Percentiles rank a stretch among this genome's conserved stretches.
Conservation (phyloP, 306 rosid species). For the Alnus glutinosa region DNA sequence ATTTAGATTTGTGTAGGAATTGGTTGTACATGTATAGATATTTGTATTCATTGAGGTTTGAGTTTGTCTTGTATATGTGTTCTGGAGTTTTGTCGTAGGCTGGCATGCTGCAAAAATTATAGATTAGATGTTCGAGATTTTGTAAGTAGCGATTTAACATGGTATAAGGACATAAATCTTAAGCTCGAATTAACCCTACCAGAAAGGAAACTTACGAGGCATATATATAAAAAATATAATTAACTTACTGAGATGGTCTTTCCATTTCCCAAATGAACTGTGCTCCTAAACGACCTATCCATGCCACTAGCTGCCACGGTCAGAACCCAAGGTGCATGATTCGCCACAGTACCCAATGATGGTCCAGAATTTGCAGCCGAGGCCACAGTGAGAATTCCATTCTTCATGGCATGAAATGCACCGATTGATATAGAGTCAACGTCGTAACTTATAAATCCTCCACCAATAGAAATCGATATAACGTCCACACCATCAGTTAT, state of each 20-base stretch:
- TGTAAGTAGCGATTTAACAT: too few relatives aligned
- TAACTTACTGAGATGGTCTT: slow-evolving; percentile 51
- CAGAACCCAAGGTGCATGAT: slow-evolving; percentile 83
- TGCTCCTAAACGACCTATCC: slow-evolving; percentile 67
- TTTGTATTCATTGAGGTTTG: too few relatives aligned
- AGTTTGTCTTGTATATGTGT: too few relatives aligned
- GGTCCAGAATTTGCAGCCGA: slow-evolving; percentile 91
- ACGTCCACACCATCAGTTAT: slow-evolving; percentile 85
- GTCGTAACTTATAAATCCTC: slow-evolving; percentile 42
- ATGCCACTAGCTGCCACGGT: slow-evolving; percentile 90
- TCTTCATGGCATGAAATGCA: slow-evolving; percentile 81
- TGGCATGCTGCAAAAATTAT: too few relatives aligned
- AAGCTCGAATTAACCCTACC: too few relatives aligned
- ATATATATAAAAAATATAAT: too few relatives aligned
- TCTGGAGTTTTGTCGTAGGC: too few relatives aligned
- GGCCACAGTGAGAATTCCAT: slow-evolving; percentile 71
- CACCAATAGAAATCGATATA: slow-evolving; percentile 81
- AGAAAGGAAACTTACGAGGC: too few relatives aligned
- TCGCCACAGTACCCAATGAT: slow-evolving; percentile 39
- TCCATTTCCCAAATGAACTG: slow-evolving; percentile 66
- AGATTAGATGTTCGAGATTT: too few relatives aligned
- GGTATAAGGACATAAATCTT: too few relatives aligned
- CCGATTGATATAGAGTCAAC: slow-evolving; percentile 64
- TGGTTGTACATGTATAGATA: too few relatives aligned
- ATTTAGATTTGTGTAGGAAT: too few relatives aligned